A percentile compares a stretch with the other conserved stretches of the same genome.
These are phyloP conservation scores for Epichloe festucae DNA, from an alignment of 2,329 filamentous ascomycete genomes.

Conservation along the genomic window DNA sequence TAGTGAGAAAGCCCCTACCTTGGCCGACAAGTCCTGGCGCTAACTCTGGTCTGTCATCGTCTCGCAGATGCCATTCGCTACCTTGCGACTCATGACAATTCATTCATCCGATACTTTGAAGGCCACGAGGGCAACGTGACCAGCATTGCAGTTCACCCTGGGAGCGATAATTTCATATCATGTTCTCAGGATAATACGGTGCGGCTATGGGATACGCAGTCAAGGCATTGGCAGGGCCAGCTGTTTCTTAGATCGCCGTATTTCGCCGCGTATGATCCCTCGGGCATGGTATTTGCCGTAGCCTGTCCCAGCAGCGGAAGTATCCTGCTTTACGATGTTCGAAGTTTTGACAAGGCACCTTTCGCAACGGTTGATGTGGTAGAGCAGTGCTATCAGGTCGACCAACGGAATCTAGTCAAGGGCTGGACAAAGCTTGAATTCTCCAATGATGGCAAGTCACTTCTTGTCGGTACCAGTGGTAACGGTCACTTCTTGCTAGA, in stretches of 20 bases:
- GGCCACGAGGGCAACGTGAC: constrained; percentile 82
- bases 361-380: constrained; percentile 76
- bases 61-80: constrained; percentile 63
- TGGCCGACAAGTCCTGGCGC: not conserved
- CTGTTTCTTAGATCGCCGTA: constrained; percentile 70
- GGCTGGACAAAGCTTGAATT: constrained; percentile 92
- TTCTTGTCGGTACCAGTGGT: constrained; percentile 75
- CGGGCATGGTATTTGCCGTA: constrained; percentile 81
- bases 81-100: constrained; percentile 87
- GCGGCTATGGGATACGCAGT: constrained; percentile 77
- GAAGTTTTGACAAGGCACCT: constrained; percentile 85
- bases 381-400: constrained; percentile 35
- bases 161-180: constrained; percentile 82
- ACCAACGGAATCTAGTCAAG: constrained; percentile 45
- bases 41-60: constrained; percentile 1
- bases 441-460: constrained; percentile 82
- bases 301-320: constrained; percentile 68
- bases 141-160: constrained; percentile 69
- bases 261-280: constrained; percentile 82
- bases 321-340: constrained; percentile 80
- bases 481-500: constrained; percentile 86
- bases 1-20: constrained; percentile 32
- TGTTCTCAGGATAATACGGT: constrained; percentile 86
- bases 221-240: constrained; percentile 66
- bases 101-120: constrained; percentile 90